Conservation (phyloP, 306 rosid genomes). For the Canavalia gladiata region DNA sequence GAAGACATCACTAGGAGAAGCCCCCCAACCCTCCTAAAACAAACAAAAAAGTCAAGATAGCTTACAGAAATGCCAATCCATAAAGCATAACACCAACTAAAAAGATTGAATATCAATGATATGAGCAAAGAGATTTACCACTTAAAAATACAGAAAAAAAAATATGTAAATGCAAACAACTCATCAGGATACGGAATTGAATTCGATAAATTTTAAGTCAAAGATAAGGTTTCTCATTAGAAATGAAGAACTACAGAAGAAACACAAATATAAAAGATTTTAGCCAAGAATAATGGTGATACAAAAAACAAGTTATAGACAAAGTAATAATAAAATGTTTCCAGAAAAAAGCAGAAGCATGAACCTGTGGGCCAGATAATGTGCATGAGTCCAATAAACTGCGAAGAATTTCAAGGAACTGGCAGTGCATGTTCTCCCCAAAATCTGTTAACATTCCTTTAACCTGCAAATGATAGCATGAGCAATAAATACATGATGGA, state of each 20-base stretch:
- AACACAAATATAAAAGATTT: not conserved
- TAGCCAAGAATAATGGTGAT: not conserved
- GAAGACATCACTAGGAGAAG: conserved; percentile 18
- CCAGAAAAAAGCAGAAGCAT: conserved; percentile 36
- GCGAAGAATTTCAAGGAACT: conserved; percentile 98
- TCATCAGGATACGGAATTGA: conserved; percentile 3
- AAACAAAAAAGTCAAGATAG: not conserved
- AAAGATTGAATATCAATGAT: conserved; percentile 1
- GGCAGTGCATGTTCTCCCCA: conserved; percentile 95
- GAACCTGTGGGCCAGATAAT: conserved; percentile 90
- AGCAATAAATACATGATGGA: conserved; percentile 23
- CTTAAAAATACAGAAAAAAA: conserved; percentile 12
- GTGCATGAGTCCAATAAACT: conserved; percentile 85
- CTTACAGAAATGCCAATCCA: not conserved
- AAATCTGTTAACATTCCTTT: conserved; percentile 94
- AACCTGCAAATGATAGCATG: conserved; percentile 63
- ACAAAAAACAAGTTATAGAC: conserved; percentile 6
- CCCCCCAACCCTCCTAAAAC: not conserved
- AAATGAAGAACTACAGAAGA: not conserved
- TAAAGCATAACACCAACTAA: conserved; percentile 1
- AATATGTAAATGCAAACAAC: conserved; percentile 22
- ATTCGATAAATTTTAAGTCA: not conserved
- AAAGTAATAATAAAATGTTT: conserved; percentile 23
- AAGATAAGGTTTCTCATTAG: not conserved
- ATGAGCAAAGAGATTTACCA: not conserved